Evolutionary conservation across 2,329 filamentous ascomycete species (phyloP).

Genomic region (Cercospora brassicicola): DNA sequence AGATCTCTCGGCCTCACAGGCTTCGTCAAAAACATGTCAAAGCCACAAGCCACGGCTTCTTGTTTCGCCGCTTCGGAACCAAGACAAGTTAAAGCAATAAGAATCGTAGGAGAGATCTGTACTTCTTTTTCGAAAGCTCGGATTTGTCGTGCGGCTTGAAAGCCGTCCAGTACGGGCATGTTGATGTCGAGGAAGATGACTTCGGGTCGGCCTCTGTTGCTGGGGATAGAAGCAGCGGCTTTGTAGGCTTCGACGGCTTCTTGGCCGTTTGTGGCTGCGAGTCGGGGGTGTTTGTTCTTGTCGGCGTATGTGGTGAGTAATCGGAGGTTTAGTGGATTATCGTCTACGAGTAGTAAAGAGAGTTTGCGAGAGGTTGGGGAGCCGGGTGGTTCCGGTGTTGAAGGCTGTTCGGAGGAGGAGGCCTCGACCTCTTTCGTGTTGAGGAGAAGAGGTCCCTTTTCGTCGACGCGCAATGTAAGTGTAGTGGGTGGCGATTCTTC

Average conservation of each 20-base stretch:
- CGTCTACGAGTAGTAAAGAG: conserved; percentile 35
- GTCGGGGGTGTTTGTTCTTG: conserved; percentile 39
- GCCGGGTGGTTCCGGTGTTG: background rate
- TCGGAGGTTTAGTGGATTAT: conserved; percentile 36
- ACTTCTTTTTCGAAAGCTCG: conserved; percentile 28
- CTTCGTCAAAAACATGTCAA: conserved; percentile 30
- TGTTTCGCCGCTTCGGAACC: conserved; percentile 20
- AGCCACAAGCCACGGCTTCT: conserved; percentile 25
- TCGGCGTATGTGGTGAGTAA: conserved; percentile 26
- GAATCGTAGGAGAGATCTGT: conserved; percentile 13
- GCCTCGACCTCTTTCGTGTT: conserved; percentile 4
- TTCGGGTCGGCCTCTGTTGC: background rate
- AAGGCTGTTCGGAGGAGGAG: conserved; percentile 1
- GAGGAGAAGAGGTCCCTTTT: background rate
- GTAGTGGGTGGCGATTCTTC: background rate
- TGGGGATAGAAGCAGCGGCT: background rate
- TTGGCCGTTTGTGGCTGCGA: conserved; percentile 48
- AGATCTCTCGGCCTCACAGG: conserved; percentile 10
- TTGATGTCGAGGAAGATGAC: conserved; percentile 43
- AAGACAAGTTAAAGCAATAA: conserved; percentile 28
- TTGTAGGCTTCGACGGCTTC: conserved; percentile 44
- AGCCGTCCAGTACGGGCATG: conserved; percentile 32
- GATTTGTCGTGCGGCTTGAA: conserved; percentile 32
- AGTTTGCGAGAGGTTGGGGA: background rate
- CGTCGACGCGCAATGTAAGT: background rate